phyloP scores from a whole-genome alignment of 805 yeast species.

The Suhomyces xylopsoci region DNA sequence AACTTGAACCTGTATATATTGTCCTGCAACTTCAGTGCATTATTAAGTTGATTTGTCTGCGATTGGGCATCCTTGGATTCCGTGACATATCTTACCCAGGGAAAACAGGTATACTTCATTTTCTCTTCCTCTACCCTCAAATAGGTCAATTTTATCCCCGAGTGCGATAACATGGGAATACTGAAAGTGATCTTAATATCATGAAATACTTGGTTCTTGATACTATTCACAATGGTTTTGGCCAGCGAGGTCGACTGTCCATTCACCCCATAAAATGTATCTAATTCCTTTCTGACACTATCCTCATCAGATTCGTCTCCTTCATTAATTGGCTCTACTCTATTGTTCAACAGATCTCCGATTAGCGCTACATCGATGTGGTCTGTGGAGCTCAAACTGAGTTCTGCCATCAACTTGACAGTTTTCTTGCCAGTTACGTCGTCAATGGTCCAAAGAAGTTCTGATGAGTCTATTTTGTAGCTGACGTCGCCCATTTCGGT shows the following conservation, averaged over 20 bases:
- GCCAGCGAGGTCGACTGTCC: slow-evolving; percentile 31
- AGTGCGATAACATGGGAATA: slow-evolving; percentile 52
- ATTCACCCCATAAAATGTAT: slow-evolving; percentile 34
- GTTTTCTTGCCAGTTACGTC: slow-evolving; percentile 58
- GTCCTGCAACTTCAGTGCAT: not conserved
- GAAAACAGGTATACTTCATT: slow-evolving; percentile 64
- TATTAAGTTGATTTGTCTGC: not conserved
- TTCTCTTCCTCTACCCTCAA: slow-evolving; percentile 63
- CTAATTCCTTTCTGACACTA: slow-evolving; percentile 17
- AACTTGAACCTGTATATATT: slow-evolving; percentile 22
- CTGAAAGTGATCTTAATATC: slow-evolving; percentile 28
- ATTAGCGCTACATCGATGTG: slow-evolving; percentile 11
- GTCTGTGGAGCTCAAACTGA: slow-evolving; percentile 25
- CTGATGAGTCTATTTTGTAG: slow-evolving; percentile 67
- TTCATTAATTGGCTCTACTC: not conserved
- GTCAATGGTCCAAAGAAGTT: slow-evolving; percentile 69
- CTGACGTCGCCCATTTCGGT: slow-evolving; percentile 69
- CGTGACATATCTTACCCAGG: slow-evolving; percentile 67
- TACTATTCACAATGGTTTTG: slow-evolving; percentile 12
- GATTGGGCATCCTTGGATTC: slow-evolving; percentile 5
- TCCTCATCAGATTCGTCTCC: slow-evolving; percentile 5
- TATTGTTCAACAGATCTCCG: slow-evolving; percentile 12
- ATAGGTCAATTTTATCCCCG: slow-evolving; percentile 66
- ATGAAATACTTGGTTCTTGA: slow-evolving; percentile 14
- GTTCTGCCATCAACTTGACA: slow-evolving; percentile 57